phyloP scores from a whole-genome alignment of 2,329 filamentous ascomycete genomes.

The Nemania serpens region DNA sequence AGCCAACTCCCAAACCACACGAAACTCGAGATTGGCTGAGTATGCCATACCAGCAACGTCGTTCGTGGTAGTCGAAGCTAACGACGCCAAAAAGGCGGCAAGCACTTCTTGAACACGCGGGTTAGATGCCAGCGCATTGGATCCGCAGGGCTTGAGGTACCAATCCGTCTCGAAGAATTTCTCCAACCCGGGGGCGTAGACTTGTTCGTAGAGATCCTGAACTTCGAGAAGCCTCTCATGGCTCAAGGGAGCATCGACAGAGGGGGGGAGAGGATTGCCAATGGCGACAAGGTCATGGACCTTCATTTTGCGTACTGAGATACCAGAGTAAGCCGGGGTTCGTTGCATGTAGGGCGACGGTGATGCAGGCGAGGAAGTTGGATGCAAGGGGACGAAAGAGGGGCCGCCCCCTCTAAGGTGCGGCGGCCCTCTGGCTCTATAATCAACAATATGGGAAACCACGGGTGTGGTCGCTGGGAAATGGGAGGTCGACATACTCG shows the following conservation, averaged over 20 bases:
- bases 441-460: slow-evolving; percentile 35
- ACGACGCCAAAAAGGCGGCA: slow-evolving; percentile 64
- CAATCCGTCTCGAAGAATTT: slow-evolving; percentile 81
- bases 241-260: slow-evolving; percentile 56
- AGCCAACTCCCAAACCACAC: slow-evolving; percentile 64
- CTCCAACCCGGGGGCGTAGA: slow-evolving; percentile 76
- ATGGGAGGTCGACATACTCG: slow-evolving; percentile 44
- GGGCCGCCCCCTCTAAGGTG: slow-evolving; percentile 58
- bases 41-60: slow-evolving; percentile 58
- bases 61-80: slow-evolving; percentile 54
- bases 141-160: slow-evolving; percentile 63
- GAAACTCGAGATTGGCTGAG: slow-evolving; percentile 60
- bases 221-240: slow-evolving; percentile 66
- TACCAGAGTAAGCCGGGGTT: slow-evolving; percentile 49
- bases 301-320: slow-evolving; percentile 66
- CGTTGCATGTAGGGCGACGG: slow-evolving; percentile 39
- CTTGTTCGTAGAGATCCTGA: slow-evolving; percentile 71
- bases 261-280: slow-evolving; percentile 63
- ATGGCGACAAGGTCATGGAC: slow-evolving; percentile 73
- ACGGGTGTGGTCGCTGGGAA: slow-evolving; percentile 38
- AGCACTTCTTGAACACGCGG: slow-evolving; percentile 68
- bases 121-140: slow-evolving; percentile 55
- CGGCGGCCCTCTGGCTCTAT: slow-evolving; percentile 45
- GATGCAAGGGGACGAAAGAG: slow-evolving; percentile 45
- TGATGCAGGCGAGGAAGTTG: slow-evolving; percentile 36